These are phyloP conservation scores for Verticillium nonalfalfae DNA, from an alignment of 2,329 filamentous ascomycete genomes.

Conservation along the genomic window DNA sequence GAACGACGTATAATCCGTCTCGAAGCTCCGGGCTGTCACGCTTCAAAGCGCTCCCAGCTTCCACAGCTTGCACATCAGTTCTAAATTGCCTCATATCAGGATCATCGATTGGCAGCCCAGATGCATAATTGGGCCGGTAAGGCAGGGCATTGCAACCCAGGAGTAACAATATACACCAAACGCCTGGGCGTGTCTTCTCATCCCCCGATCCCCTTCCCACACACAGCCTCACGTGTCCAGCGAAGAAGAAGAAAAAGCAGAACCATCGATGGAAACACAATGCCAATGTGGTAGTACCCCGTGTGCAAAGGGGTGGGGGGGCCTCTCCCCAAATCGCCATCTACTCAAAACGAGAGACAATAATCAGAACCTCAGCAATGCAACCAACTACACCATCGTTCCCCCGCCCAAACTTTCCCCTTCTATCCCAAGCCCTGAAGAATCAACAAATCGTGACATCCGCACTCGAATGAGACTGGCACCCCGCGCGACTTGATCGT, in stretches of 20 bases:
- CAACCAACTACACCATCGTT: not conserved
- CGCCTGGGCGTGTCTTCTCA: not conserved
- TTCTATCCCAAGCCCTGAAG: not conserved
- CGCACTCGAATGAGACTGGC: too few relatives aligned
- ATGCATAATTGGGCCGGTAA: too few relatives aligned
- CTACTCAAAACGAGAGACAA: not conserved
- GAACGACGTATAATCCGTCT: too few relatives aligned
- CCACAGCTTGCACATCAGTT: too few relatives aligned
- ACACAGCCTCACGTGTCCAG: not conserved
- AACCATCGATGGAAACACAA: not conserved
- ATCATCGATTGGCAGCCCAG: too few relatives aligned
- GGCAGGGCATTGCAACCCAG: not conserved
- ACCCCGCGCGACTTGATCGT: too few relatives aligned
- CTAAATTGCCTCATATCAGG: too few relatives aligned
- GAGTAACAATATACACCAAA: not conserved
- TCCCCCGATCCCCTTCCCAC: not conserved
- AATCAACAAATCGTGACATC: too few relatives aligned
- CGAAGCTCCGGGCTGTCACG: too few relatives aligned
- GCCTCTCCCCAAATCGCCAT: not conserved
- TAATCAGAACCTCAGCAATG: not conserved
- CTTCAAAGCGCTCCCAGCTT: too few relatives aligned
- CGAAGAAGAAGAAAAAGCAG: not conserved
- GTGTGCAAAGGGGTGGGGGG: too few relatives aligned
- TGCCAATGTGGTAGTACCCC: not conserved
- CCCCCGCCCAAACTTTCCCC: not conserved